Conservation (phyloP, 23 red algal species). For the Gracilariopsis chorda region DNA sequence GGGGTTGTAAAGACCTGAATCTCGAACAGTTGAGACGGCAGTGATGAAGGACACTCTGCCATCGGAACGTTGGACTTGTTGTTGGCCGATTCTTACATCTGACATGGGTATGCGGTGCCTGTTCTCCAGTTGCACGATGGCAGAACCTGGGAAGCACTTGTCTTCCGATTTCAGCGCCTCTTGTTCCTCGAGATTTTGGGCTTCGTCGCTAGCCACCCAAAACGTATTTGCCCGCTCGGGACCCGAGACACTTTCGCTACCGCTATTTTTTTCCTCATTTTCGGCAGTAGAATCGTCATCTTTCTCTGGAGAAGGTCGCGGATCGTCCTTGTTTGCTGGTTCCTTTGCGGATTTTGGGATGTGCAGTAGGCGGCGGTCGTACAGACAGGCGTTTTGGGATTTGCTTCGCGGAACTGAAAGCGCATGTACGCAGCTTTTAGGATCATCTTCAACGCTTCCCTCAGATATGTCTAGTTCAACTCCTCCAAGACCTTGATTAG, state of each 20-base stretch:
- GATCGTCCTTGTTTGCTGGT: too few species aligned
- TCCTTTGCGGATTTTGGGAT: too few species aligned
- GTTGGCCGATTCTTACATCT: conserved; percentile 42
- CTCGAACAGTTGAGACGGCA: conserved; percentile 6
- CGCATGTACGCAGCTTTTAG: neutral
- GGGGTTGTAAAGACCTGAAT: conserved; percentile 28
- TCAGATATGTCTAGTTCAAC: neutral
- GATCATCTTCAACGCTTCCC: neutral
- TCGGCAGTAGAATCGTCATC: too few species aligned
- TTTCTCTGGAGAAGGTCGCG: too few species aligned
- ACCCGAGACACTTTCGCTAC: too few species aligned
- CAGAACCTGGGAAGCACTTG: conserved; percentile 59
- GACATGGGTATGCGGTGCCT: conserved; percentile 41
- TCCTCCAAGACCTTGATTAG: neutral
- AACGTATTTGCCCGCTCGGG: too few species aligned
- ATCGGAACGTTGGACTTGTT: conserved; percentile 28
- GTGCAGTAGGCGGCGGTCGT: neutral
- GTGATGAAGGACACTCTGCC: neutral
- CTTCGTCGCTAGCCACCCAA: neutral
- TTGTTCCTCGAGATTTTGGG: neutral
- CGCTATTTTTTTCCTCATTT: too few species aligned
- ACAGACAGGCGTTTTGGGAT: neutral
- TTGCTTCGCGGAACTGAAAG: neutral
- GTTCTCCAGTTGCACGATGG: conserved; percentile 58
- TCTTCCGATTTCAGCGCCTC: neutral